phyloP scores from a whole-genome alignment of 768 basidiomycete species.

The Tylopilus subfusipes region DNA sequence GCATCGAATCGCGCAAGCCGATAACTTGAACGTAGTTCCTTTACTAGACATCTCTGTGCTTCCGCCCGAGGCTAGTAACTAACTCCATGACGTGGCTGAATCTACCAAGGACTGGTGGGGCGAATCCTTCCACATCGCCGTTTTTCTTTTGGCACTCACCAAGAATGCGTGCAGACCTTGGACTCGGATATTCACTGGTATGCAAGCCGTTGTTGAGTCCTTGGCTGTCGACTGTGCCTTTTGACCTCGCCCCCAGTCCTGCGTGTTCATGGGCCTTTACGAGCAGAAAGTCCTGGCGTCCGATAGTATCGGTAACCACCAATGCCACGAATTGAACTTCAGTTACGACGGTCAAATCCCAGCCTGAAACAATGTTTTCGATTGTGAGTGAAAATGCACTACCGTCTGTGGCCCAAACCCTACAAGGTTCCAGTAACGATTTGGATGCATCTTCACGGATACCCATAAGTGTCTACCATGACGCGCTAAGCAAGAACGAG shows the following conservation, averaged over 20 bases:
- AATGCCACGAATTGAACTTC: conserved; percentile 52
- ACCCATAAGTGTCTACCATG: conserved; percentile 56
- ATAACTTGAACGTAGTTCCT: too few species aligned
- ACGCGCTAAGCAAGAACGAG: conserved; percentile 63
- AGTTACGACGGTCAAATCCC: conserved; percentile 70
- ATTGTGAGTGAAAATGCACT: conserved; percentile 41
- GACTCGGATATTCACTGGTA: neutral
- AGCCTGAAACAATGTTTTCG: conserved; percentile 53
- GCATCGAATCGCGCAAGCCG: too few species aligned
- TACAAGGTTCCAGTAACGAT: conserved; percentile 35
- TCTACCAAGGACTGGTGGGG: too few species aligned
- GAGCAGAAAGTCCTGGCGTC: conserved; percentile 66
- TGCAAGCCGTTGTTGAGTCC: too few species aligned
- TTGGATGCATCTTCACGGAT: conserved; percentile 39
- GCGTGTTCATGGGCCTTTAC: conserved; percentile 42
- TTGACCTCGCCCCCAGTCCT: conserved; percentile 29
- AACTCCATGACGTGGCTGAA: too few species aligned
- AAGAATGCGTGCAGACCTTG: neutral
- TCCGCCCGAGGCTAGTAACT: too few species aligned
- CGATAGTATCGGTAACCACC: conserved; percentile 57
- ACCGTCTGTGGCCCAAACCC: neutral
- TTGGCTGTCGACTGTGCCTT: neutral
- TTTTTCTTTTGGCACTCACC: too few species aligned
- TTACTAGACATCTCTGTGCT: too few species aligned
- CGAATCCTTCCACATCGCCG: too few species aligned